Conservation (phyloP, 768 basidiomycete species). For the Lactarius indigo region DNA sequence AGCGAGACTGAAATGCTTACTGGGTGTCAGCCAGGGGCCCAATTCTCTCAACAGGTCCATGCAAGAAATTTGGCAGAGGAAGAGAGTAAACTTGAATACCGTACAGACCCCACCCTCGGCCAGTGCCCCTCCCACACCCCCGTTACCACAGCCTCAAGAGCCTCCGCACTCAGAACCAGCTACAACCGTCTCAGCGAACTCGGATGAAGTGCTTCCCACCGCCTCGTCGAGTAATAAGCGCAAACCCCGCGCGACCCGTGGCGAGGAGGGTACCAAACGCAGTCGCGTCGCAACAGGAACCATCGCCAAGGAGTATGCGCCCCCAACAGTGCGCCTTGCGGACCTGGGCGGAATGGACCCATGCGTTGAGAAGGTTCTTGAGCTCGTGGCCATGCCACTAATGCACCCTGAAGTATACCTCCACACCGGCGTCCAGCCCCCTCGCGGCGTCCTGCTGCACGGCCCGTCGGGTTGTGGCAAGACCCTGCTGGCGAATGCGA, state of each 20-base stretch:
- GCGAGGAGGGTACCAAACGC: conserved; percentile 57
- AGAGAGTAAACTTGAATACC: conserved; percentile 67
- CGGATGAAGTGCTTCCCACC: conserved; percentile 26
- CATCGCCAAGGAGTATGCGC: conserved; percentile 60
- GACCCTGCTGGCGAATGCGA: conserved; percentile 89
- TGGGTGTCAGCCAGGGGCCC: conserved; percentile 55
- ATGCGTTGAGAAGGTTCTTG: conserved; percentile 89
- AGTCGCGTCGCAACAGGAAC: conserved; percentile 35
- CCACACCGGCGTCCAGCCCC: conserved; percentile 89
- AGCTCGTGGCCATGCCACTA: conserved; percentile 94
- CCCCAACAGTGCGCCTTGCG: conserved; percentile 72
- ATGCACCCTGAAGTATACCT: conserved; percentile 94
- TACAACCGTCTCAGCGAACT: neutral
- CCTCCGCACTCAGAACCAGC: conserved; percentile 10
- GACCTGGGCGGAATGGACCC: conserved; percentile 85
- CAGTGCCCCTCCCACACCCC: conserved; percentile 26
- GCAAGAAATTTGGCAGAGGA: conserved; percentile 77
- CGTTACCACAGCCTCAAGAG: conserved; percentile 19
- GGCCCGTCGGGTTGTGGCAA: conserved; percentile 98
- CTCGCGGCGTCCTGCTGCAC: conserved; percentile 87
- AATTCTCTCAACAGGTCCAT: conserved; percentile 76
- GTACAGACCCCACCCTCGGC: conserved; percentile 24
- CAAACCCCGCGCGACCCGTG: conserved; percentile 55
- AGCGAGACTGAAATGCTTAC: conserved; percentile 21
- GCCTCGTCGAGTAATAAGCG: conserved; percentile 55